Conservation (phyloP, 371 early-diverging fungal species). For the Fennellomyces sp. region DNA sequence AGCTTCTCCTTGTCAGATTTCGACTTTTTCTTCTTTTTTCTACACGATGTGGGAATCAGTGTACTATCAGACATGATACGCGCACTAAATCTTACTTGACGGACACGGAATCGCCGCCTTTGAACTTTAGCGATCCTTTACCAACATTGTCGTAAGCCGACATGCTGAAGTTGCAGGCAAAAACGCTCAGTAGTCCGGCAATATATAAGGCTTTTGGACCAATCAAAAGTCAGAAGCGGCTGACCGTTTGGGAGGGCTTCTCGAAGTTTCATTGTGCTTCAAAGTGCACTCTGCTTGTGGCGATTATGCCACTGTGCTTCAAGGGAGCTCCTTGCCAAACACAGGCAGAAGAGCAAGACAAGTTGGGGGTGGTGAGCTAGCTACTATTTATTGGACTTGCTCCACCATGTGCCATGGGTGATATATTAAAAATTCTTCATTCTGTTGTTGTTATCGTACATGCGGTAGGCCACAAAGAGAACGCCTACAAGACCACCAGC, state of each 20-base stretch:
- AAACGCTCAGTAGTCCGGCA: too few relatives aligned
- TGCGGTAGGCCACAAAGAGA: slow-evolving; percentile 57
- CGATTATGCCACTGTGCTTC: too few relatives aligned
- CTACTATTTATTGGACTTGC: background rate
- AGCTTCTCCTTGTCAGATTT: slow-evolving; percentile 53
- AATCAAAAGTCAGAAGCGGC: too few relatives aligned
- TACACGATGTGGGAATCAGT: background rate
- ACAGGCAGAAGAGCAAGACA: background rate
- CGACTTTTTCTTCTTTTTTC: slow-evolving; percentile 53
- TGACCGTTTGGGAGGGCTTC: too few relatives aligned
- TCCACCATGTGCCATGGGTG: too few relatives aligned
- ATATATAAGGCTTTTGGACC: too few relatives aligned
- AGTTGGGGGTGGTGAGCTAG: background rate
- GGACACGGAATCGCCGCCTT: slow-evolving; percentile 53
- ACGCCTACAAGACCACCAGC: slow-evolving; percentile 60
- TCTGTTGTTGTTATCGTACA: slow-evolving; percentile 60
- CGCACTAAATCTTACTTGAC: slow-evolving; percentile 46
- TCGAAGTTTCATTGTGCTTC: too few relatives aligned
- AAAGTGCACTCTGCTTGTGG: too few relatives aligned
- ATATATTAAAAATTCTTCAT: slow-evolving; percentile 72
- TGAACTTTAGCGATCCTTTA: slow-evolving; percentile 61
- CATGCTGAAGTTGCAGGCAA: too few relatives aligned
- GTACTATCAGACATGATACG: background rate
- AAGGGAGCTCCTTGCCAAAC: too few relatives aligned
- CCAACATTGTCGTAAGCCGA: slow-evolving; percentile 60